A percentile compares a stretch with the other conserved stretches of the same genome.
Evolutionary conservation across 2,329 filamentous ascomycete genomes (phyloP).

Genomic region (Xylaria sp.): DNA sequence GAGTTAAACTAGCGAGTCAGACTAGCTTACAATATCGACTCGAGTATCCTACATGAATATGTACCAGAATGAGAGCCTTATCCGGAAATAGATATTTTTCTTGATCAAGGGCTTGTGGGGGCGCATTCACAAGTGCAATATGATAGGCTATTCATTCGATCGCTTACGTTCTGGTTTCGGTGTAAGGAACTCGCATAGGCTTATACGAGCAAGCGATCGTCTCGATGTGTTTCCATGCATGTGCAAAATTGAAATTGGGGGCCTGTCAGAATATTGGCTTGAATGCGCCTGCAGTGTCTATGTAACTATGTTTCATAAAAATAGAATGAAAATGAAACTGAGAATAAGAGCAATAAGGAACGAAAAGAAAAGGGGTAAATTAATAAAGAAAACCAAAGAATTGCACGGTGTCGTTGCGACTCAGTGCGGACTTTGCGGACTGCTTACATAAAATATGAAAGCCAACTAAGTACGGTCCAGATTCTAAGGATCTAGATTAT

Average conservation of each 20-base stretch:
- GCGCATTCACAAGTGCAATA: not conserved
- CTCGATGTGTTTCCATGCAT: not conserved
- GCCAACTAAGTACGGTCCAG: not conserved
- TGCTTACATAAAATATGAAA: not conserved
- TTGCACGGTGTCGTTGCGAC: not conserved
- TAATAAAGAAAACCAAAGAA: no score
- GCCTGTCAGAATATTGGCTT: not conserved
- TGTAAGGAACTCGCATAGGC: not conserved
- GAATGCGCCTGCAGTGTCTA: not conserved
- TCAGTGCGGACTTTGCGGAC: not conserved
- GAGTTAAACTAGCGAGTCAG: slow-evolving; percentile 5
- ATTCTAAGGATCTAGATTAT: slow-evolving; percentile 5
- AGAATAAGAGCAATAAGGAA: not conserved
- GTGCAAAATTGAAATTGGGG: not conserved
- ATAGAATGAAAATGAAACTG: not conserved
- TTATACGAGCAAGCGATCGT: not conserved
- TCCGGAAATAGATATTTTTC: not conserved
- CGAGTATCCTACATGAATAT: not conserved
- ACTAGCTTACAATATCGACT: slow-evolving; percentile 1
- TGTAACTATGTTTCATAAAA: not conserved
- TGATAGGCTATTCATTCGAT: not conserved
- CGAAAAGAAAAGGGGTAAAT: no score
- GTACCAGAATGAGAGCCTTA: not conserved
- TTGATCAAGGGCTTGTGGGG: not conserved
- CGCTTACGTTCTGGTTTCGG: not conserved